Conservation (phyloP, 1,284 basidiomycete genomes). For the Ganoderma leucocontextum region DNA sequence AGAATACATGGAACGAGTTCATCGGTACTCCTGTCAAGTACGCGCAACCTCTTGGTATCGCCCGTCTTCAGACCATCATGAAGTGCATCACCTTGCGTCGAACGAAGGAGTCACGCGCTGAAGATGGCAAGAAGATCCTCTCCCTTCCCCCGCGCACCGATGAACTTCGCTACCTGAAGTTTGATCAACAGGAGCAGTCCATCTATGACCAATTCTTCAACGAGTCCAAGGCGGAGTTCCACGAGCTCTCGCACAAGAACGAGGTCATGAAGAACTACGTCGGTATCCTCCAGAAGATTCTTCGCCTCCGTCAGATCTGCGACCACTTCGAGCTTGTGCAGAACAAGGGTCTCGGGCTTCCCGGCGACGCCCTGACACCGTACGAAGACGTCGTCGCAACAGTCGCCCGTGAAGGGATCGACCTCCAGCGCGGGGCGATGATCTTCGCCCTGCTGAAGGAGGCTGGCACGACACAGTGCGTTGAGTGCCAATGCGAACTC, state of each 20-base stretch:
- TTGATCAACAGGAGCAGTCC: constrained; percentile 83
- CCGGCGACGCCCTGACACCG: constrained; percentile 47
- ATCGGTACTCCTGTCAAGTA: constrained; percentile 93
- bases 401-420: constrained; percentile 87
- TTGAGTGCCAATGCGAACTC: constrained; percentile 86
- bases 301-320: constrained; percentile 96
- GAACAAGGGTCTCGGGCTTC: constrained; percentile 64
- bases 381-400: constrained; percentile 82
- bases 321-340: constrained; percentile 94
- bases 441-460: constrained; percentile 88
- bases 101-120: constrained; percentile 89
- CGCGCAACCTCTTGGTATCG: constrained; percentile 91
- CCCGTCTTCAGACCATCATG: constrained; percentile 97
- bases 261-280: constrained; percentile 99
- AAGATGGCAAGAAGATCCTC: constrained; percentile 87
- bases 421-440: constrained; percentile 73
- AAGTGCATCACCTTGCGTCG: constrained; percentile 95
- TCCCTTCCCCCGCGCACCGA: constrained; percentile 89
- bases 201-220: constrained; percentile 91
- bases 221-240: constrained; percentile 91
- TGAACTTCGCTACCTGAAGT: constrained; percentile 85
- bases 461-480: constrained; percentile 86
- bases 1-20: constrained; percentile 91
- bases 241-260: constrained; percentile 84
- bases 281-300: constrained; percentile 94